Evolutionary conservation across 306 rosid genomes (phyloP).

Genomic region (Cucumis melo): DNA sequence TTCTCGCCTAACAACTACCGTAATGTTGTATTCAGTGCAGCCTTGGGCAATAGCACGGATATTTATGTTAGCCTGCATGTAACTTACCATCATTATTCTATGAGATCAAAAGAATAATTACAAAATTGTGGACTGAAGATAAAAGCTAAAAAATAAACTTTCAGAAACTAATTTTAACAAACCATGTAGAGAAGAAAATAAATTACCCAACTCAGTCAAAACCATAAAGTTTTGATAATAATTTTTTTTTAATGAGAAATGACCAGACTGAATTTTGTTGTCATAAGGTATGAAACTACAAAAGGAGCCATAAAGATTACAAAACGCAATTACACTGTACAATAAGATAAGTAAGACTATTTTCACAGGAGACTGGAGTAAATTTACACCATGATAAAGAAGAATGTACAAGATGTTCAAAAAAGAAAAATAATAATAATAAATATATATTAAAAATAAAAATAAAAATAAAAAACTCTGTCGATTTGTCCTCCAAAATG

Average conservation of each 20-base stretch:
- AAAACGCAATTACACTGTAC: no score
- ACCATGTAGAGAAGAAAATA: background rate
- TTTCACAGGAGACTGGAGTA: no score
- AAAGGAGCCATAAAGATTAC: no score
- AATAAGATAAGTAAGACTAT: no score
- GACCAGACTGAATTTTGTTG: no score
- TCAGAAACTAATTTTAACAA: background rate
- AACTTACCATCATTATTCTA: slow-evolving; percentile 8
- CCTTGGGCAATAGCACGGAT: slow-evolving; percentile 99
- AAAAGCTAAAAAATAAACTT: background rate
- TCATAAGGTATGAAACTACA: no score
- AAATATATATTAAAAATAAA: no score
- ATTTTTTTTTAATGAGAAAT: background rate
- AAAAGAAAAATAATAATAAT: no score
- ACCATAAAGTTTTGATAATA: background rate
- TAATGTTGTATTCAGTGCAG: slow-evolving; percentile 88
- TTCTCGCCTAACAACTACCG: slow-evolving; percentile 82
- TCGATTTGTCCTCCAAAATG: no score
- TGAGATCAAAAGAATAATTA: slow-evolving; percentile 7
- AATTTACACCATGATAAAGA: no score
- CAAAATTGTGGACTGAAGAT: slow-evolving; percentile 5
- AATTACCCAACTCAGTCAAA: background rate
- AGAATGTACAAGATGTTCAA: no score
- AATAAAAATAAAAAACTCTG: no score
- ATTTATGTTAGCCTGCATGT: slow-evolving; percentile 77